Conservation (phyloP, 148 eudicot genomes). For the Persicaria tinctoria region DNA sequence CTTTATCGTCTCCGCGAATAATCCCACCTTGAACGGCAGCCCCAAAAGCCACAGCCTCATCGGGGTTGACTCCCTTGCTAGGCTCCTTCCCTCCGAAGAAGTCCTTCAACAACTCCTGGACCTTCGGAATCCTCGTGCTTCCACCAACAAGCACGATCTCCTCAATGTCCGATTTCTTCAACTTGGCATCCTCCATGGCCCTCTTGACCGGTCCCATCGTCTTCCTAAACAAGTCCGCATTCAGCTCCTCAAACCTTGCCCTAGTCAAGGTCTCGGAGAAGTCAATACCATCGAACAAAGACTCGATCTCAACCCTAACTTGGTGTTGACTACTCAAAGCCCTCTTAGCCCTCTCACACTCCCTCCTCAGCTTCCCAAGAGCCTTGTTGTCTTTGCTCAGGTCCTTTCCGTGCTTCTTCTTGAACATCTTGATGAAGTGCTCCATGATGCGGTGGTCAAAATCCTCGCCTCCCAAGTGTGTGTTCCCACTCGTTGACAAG, state of each 20-base stretch:
- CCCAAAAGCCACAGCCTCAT: slow-evolving; percentile 6
- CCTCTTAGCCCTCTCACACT: slow-evolving; percentile 3
- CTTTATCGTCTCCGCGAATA: background rate
- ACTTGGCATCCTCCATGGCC: background rate
- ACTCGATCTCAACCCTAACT: slow-evolving; percentile 6
- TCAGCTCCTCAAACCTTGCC: background rate
- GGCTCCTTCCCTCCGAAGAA: slow-evolving; percentile 5
- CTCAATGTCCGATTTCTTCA: background rate
- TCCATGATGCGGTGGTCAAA: slow-evolving; percentile 5
- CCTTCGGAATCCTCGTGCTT: slow-evolving; percentile 8
- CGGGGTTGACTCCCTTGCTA: background rate
- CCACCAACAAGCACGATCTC: slow-evolving; percentile 8
- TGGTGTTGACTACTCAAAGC: slow-evolving; percentile 5
- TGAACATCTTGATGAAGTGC: background rate
- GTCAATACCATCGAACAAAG: slow-evolving; percentile 2
- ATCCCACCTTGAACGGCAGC: background rate
- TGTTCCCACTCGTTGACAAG: background rate
- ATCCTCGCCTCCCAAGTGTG: slow-evolving; percentile 11
- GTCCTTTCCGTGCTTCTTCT: slow-evolving; percentile 6
- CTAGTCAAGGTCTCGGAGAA: slow-evolving; percentile 8
- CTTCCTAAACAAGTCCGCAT: slow-evolving; percentile 8
- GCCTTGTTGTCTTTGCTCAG: background rate
- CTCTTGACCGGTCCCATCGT: background rate
- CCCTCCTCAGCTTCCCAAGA: background rate
- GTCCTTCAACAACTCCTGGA: slow-evolving; percentile 9